Evolutionary conservation across 495 filamentous ascomycete species (phyloP).

Genomic region (Sordaria brevicollis): DNA sequence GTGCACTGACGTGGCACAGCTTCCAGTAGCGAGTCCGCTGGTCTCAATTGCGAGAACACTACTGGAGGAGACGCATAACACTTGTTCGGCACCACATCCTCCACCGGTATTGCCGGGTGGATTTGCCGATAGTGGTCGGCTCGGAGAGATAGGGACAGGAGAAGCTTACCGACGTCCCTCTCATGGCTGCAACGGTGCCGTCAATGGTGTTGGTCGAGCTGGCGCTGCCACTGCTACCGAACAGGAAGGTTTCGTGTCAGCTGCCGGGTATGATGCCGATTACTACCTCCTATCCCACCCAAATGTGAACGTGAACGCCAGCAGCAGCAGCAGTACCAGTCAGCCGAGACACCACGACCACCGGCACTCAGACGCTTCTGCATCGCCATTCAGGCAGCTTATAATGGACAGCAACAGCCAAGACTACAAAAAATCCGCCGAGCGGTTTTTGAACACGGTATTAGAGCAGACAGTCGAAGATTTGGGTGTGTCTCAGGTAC

Average conservation of each 20-base stretch:
- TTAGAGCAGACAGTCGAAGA: conserved; percentile 1
- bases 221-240: neutral
- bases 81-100: neutral
- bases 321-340: neutral
- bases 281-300: neutral
- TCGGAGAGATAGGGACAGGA: neutral
- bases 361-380: neutral
- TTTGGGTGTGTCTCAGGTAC: neutral
- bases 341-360: neutral
- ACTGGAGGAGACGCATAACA: neutral
- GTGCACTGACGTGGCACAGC: neutral
- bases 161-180: neutral
- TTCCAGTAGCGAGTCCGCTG: neutral
- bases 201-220: neutral
- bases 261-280: neutral
- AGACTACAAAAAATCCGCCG: conserved; percentile 4
- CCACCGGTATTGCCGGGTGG: neutral
- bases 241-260: neutral
- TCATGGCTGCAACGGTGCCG: neutral
- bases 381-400: neutral
- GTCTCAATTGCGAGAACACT: conserved; percentile 1
- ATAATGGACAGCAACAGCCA: neutral
- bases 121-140: neutral
- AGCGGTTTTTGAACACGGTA: conserved; percentile 4
- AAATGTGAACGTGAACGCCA: neutral